These are phyloP conservation scores for Boletus insuetus DNA, from an alignment of 768 basidiomycete genomes.

Conservation along the genomic window DNA sequence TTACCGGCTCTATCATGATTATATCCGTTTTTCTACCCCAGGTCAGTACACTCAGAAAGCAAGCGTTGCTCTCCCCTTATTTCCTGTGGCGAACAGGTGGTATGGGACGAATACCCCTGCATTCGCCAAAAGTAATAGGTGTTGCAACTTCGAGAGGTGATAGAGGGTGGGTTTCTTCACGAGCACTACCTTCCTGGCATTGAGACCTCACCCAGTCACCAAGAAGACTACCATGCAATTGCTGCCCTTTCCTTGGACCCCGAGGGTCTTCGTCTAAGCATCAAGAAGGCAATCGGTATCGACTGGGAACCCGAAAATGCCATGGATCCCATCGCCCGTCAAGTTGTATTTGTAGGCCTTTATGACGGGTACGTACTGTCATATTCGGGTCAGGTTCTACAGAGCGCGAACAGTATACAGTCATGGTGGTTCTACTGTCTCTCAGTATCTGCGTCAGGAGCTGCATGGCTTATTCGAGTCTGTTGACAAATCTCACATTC, in stretches of 20 bases:
- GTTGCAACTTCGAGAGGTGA: conserved; percentile 73
- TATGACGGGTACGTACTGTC: conserved; percentile 75
- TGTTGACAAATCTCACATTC: conserved; percentile 65
- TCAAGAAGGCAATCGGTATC: conserved; percentile 58
- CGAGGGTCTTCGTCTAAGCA: conserved; percentile 62
- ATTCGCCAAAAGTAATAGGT: conserved; percentile 76
- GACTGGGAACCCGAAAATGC: conserved; percentile 70
- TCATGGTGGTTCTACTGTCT: conserved; percentile 89
- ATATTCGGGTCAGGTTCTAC: background rate
- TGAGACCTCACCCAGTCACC: conserved; percentile 53
- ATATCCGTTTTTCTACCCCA: conserved; percentile 50
- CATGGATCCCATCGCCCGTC: conserved; percentile 57
- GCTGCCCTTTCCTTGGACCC: conserved; percentile 73
- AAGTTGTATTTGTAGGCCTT: conserved; percentile 84
- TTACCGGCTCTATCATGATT: conserved; percentile 59
- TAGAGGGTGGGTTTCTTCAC: conserved; percentile 48
- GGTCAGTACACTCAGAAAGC: conserved; percentile 36
- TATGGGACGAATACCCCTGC: conserved; percentile 63
- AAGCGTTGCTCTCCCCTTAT: background rate
- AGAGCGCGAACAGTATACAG: conserved; percentile 39
- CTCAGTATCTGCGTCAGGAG: conserved; percentile 81
- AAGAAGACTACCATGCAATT: conserved; percentile 85
- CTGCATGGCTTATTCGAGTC: conserved; percentile 83
- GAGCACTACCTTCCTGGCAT: background rate
- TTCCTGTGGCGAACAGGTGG: conserved; percentile 44